Evolutionary conservation across 1,139 yeast species (phyloP), one percentile per base, ranked within the genome.

Genomic region (Suhomyces guaymorum): DNA sequence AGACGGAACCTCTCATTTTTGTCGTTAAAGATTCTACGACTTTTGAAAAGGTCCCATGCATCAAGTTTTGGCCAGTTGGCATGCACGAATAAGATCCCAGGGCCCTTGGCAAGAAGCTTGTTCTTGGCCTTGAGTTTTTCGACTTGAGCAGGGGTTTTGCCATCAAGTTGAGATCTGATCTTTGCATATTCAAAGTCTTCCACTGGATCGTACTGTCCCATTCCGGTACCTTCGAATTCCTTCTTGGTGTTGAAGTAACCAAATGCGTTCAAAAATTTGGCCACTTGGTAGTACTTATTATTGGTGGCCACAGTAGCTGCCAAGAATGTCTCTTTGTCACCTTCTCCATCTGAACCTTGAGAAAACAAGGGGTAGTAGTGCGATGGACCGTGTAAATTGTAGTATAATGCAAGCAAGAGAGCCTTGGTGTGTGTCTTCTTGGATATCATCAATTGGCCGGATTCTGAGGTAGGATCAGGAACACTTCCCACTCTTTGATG

Each of bases 261-360:
- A 48, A 74, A 63, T 1, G 84, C 80, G 40, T 66, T 65, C 28
- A 76, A 55, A 43, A 75, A 76, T 42, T 63, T 70, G 30, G 76
- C 73, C n/a, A 85, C 88, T 56, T 83, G 90, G 52, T 86, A 84
- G 45, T 66, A 82, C 2, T 76, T 67, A 32, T 78, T 73, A 7
- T 66, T 62, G 36, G 82, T 60, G 2, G 83, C 86, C 28, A 74
- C 73, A 1, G 94, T 82, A 0, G 92, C 90, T 0, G 95, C 90
- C 35, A 85, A 64, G 52, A 85, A 88, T 0, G 96, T 86, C 54
- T 88, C 96, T 55, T 87, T 88, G 57, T 88, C 96, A 42, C 96
- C 96, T 62, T 86, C 95, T 27, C 96, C 96, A 38, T 81, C 84
- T 0, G 86, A 78, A 10, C 90, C 90, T 60, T 87, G 95, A 1